Evolutionary conservation across 2,329 filamentous ascomycete species (phyloP), one percentile per base, ranked within the genome.

Genomic region (Cladophialophora bantiana): DNA sequence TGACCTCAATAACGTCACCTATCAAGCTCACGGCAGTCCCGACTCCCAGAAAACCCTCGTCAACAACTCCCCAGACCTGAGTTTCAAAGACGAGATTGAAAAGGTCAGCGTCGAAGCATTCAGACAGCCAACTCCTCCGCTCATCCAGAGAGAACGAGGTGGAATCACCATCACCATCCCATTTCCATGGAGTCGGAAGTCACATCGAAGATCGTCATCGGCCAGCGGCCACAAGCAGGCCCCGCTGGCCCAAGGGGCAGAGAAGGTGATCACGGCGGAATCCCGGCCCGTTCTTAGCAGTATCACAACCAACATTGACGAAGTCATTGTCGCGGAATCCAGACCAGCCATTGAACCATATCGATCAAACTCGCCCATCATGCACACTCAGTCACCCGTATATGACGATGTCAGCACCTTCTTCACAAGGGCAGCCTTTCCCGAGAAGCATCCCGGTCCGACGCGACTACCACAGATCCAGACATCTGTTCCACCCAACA

Each of bases 391-490:
- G 45, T 69, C 67, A 20, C 67, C 67, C 12, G 67, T 68, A 10
- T 70, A 66, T 40, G 64, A 68, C 35, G 68, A 67, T 50, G 62
- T 67, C 38, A 67, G 61, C 42, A 69, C 68, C 2, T 67, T 65
- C 40, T 69, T 67, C 50, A 67, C 65, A 9, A 54, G 68, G 40
- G 64, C 60, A 15, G 54, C 61, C 38, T 64, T 98, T 94, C 85
- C 66, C 18, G 61, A 93, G 88, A 69, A 90, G 88, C 77, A 82
- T 91, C 48, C 96, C 97, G 76, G 93, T 96, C 77, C 85, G 97
- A 7, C 88, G 97, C 83, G 94, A 94, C 50, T 94, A 89, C 78
- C 89, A 89, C 71, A 97, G 97, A 94, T 89, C 87, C 18, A 84
- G 88, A 76, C 81, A 84, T 61, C 93, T 65, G 85, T 88, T 1